Evolutionary conservation across 305 asterid species (phyloP), one percentile per base, ranked within the genome.

Genomic region (Fraxinus greggii): DNA sequence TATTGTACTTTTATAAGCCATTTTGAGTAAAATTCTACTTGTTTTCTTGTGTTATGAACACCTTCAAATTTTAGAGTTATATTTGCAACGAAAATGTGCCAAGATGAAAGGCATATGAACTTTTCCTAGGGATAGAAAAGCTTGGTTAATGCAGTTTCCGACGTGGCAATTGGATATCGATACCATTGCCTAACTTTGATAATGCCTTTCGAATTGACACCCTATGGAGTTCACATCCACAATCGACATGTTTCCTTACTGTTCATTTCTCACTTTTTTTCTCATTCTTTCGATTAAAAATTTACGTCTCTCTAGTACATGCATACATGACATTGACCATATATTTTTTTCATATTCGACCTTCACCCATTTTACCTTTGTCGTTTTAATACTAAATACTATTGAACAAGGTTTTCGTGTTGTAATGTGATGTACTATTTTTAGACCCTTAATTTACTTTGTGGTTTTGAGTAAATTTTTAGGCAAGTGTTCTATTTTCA

Each of bases 271-370:
- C 40, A 7, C 40, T 36, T 85, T 72, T 93, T 61, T 92, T 90
- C 85, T 90, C 95, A 29, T 93, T 98, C 40, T 61, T 83, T 73
- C 92, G 97, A 97, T 92, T 91, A 86, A 91, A 86, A 82, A 59
- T 93, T 13, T 95, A 92, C 72, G 95, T 92, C 72, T 82, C 91
- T 61, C 85, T 88, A 77, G 97, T 86, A 51, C 91, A 90, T 36
- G 10, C 42, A 36, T 36, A 36, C 42, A 36, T 7, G 42, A 36
- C 82, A 89, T 78, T 90, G 1, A 91, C 92, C 13, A 89, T 97
- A 0, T 87, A 81, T 29, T 29, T 29, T 77, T 84, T 93, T 75
- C 76, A 89, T 77, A 42, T 90, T 78, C 87, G 92, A 19, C 93
- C 95, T 15, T 84, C 87, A 1, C 93, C 96, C 17, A 72, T 91